Evolutionary conservation across 2,329 filamentous ascomycete genomes (phyloP), one percentile per base, ranked within the genome.

Genomic region (Rutstroemia sp.): DNA sequence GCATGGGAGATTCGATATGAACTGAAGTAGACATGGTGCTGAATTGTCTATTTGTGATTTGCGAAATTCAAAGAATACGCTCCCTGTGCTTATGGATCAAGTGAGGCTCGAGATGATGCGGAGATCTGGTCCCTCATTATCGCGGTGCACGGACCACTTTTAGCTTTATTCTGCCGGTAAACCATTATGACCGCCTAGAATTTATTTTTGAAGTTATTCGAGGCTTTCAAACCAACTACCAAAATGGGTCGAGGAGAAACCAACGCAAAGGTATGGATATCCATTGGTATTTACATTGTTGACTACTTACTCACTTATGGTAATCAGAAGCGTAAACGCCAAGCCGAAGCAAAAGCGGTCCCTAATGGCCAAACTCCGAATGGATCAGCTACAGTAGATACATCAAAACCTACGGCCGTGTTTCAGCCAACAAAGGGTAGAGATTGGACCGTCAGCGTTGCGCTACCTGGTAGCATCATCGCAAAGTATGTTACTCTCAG

Each of bases 381-480:
- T 17, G 42, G 30, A 44, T 69, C 73, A 55, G 71, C 60, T 9
- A 64, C 67, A 46, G 64, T 71, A 38, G 75, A 77, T 57, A 60
- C 81, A 3, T 82, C 84, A 23, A 88, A 85, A 68, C 86, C 87
- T 4, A 84, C 83, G 4, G 83, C 86, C 8, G 73, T 85, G 39
- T 92, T 89, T 72, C 76, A 79, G 51, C 83, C 88, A 1, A 77
- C 73, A 0, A 76, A 78, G 47, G 83, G 85, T 38, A 62, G 89
- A 61, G 73, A 80, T 38, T 88, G 86, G 78, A 94, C 89, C 0
- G 69, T 94, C 17, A 92, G 86, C 44, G 78, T 94, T 36, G 89
- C 89, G 3, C 72, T 95, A 30, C 88, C 89, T 1, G 88, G 86
- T 36, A 92, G 88, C 68, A 82, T 94, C 46, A 79, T 92, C 56